Evolutionary conservation across 345 rosid genomes (phyloP), one percentile per base, ranked within the genome.

Genomic region (Citrus cavaleriei): DNA sequence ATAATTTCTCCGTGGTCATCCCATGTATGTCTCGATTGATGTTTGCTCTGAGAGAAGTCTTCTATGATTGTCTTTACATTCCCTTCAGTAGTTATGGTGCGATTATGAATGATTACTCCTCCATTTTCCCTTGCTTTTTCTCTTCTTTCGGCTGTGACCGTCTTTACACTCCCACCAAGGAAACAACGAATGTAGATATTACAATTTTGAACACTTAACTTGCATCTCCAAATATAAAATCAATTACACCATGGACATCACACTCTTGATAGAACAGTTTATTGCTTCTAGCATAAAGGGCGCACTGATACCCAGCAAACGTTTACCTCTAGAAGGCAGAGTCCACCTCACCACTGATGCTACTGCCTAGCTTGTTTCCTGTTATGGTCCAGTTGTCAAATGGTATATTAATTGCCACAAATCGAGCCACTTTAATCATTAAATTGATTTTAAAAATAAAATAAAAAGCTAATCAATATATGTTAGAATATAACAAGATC

Each of bases 171-270:
- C 72, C 77, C 66, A 2, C 46, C 69, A 73, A 73, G 5, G 0
- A 78, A 78, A 67, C 85, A 78, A 67, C 85, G 65, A n/a, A 71
- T 28, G 2, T 40, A 35, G 46, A 82, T 76, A 10, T 30, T 72
- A 28, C 87, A 81, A 73, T 84, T 84, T 70, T 84, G 25, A 84
- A 79, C 38, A 84, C 60, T 0, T 77, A 83, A 4, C 81, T 30
- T 6, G 85, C 85, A 22, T 81, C 84, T 0, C 87, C 87, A 4
- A 84, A 84, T 10, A 84, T 84, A 77, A 84, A 84, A 70, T 84
- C 87, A 3, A 82, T 42, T 0, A 79, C 82, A 10, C 49, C 49
- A 42, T 10, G 3, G 49, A 10, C 4, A 42, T 42, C 49, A 42
- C 49, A 7, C 10, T 38, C 42, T 38, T 2, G 68, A 22, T 78